phyloP scores from a whole-genome alignment of 2,329 filamentous ascomycete species.

The Neofusicoccum cordaticola region DNA sequence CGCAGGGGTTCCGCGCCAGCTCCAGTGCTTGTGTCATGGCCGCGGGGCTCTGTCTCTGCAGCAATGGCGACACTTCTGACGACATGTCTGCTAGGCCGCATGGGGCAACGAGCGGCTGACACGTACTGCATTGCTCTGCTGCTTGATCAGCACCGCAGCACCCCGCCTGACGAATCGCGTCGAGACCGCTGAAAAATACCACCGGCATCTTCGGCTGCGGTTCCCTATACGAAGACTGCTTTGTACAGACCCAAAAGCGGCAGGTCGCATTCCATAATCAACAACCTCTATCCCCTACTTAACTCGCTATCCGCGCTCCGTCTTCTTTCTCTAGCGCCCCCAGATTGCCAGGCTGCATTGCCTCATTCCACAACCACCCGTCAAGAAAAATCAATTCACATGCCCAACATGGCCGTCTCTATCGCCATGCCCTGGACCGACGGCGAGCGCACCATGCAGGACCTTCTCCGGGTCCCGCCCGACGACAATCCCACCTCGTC shows the following conservation, averaged over 20 bases:
- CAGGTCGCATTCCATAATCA: not conserved
- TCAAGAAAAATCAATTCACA: not conserved
- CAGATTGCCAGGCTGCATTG: no score
- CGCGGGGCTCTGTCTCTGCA: no score
- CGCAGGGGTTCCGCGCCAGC: no score
- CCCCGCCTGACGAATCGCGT: not conserved
- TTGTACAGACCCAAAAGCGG: not conserved
- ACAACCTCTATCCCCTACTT: not conserved
- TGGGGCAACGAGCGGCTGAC: not conserved
- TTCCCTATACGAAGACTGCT: no score
- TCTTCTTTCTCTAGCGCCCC: no score
- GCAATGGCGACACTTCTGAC: no score
- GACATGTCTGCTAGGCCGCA: not conserved
- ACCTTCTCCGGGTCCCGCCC: constrained; percentile 57
- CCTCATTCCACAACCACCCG: no score
- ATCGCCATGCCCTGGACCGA: constrained; percentile 56
- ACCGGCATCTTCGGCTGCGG: not conserved
- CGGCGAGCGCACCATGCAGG: constrained; percentile 66
- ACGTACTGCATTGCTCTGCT: not conserved
- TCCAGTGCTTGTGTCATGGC: no score
- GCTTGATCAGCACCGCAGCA: not conserved
- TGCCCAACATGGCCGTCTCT: constrained; percentile 41
- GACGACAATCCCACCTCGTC: constrained; percentile 65
- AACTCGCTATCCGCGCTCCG: not conserved
- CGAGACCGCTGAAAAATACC: not conserved